A percentile compares a stretch with the other conserved stretches of the same genome.
Evolutionary conservation across 208 protist species (phyloP).

Genomic region (Leishmania major): DNA sequence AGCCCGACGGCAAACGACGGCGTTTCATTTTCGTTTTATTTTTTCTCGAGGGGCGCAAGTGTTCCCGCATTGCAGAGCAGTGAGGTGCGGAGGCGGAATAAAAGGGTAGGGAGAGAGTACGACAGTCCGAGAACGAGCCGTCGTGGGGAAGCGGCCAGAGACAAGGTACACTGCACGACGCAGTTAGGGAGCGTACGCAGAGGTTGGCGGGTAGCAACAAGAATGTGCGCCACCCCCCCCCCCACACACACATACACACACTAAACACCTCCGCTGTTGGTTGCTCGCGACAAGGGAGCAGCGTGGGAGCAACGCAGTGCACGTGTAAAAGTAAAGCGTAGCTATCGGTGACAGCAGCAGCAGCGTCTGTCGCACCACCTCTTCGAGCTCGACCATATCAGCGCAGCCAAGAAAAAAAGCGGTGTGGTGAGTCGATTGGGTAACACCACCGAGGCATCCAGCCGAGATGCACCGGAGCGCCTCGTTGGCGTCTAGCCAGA

Average conservation of each 20-base stretch:
- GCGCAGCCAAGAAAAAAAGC: background rate
- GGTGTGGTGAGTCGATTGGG: background rate
- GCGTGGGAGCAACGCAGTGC: background rate
- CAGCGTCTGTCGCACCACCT: background rate
- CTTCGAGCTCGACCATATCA: background rate
- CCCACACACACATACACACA: background rate
- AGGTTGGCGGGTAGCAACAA: background rate
- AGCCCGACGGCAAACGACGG: background rate
- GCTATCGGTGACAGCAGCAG: background rate
- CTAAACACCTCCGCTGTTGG: background rate
- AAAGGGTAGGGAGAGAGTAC: constrained; percentile 1
- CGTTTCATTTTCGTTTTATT: background rate
- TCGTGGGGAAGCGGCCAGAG: background rate
- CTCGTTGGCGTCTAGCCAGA: background rate
- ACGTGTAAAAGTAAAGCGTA: background rate
- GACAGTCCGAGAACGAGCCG: background rate
- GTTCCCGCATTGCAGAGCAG: background rate
- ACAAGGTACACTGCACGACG: background rate
- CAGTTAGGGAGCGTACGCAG: background rate
- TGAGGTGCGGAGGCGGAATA: too few species aligned
- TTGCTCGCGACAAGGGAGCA: background rate
- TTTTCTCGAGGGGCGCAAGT: too few species aligned
- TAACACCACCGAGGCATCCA: background rate
- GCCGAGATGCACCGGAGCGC: background rate
- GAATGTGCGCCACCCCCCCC: background rate